These are phyloP conservation scores for Fallopia convolvulus DNA, from an alignment of 148 eudicot genomes.

Conservation along the genomic window DNA sequence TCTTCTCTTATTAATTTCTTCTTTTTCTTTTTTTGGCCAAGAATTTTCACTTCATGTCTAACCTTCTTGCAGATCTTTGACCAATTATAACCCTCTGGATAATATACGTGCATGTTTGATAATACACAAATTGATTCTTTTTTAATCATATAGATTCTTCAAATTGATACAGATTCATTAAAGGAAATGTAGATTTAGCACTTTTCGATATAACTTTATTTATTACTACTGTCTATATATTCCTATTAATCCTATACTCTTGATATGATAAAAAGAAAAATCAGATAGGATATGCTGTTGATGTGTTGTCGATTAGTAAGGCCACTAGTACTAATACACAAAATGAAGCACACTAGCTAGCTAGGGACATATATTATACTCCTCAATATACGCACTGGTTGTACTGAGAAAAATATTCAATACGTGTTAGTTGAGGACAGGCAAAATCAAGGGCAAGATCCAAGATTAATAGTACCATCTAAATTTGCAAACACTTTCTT, in stretches of 20 bases:
- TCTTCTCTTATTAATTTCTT: background rate
- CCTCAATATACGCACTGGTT: background rate
- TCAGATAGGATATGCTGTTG: no score
- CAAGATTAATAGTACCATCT: no score
- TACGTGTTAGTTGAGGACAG: no score
- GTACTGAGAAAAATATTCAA: background rate
- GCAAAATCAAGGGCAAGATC: no score
- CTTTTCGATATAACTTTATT: no score
- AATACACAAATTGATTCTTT: background rate
- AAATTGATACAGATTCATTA: background rate
- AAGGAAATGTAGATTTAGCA: no score
- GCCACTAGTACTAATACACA: background rate
- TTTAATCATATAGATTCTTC: background rate
- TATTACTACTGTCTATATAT: no score
- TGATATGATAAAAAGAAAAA: background rate
- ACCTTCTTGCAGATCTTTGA: slow-evolving; percentile 1
- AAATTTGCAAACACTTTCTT: background rate
- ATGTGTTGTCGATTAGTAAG: no score
- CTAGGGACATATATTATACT: background rate
- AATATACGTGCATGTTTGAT: background rate
- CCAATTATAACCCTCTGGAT: background rate
- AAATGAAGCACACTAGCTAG: background rate
- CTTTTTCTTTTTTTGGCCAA: background rate
- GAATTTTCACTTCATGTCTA: background rate
- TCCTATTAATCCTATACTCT: no score